A percentile compares a stretch with the other conserved stretches of the same genome.
phyloP scores from a whole-genome alignment of 2,329 filamentous ascomycete species.

The Sporothrix pseudoabietina region DNA sequence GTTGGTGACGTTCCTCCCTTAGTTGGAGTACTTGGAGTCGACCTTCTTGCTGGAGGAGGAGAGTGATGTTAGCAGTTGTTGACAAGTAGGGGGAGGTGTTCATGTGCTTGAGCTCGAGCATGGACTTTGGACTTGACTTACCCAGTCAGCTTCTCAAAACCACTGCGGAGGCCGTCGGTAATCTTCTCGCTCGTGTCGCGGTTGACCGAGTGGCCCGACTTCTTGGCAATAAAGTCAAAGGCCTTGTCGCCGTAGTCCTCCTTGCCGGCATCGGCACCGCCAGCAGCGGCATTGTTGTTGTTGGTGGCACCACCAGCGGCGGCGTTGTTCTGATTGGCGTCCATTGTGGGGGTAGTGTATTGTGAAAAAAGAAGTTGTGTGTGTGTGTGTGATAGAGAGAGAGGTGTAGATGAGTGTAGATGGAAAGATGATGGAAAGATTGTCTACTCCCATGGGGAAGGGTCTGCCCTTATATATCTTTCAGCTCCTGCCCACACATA shows the following conservation, averaged over 20 bases:
- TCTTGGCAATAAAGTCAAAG: conserved; percentile 38
- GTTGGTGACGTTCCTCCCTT: not conserved
- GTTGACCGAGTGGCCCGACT: conserved; percentile 37
- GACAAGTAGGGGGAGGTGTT: no score
- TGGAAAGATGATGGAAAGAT: not conserved
- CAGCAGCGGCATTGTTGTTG: not conserved
- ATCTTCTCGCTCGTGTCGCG: conserved; percentile 41
- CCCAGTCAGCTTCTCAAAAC: conserved; percentile 47
- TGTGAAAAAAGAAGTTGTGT: not conserved
- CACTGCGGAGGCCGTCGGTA: conserved; percentile 41
- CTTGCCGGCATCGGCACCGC: conserved; percentile 23
- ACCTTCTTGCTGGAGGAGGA: conserved; percentile 42
- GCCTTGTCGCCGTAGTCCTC: conserved; percentile 39
- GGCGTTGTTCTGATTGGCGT: conserved; percentile 16
- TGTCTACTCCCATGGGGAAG: no score
- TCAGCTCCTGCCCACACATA: no score
- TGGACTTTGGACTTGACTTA: conserved; percentile 33
- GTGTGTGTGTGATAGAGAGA: not conserved
- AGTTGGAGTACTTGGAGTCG: conserved; percentile 41
- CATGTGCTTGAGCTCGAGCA: no score
- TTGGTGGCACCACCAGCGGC: conserved; percentile 1
- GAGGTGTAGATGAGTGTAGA: not conserved
- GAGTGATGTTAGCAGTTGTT: not conserved
- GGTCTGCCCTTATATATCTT: no score
- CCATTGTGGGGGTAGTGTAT: conserved; percentile 15